These are phyloP conservation scores for Cyberlindnera xishuangbannaensis DNA, from an alignment of 805 yeast genomes.

Conservation along the genomic window DNA sequence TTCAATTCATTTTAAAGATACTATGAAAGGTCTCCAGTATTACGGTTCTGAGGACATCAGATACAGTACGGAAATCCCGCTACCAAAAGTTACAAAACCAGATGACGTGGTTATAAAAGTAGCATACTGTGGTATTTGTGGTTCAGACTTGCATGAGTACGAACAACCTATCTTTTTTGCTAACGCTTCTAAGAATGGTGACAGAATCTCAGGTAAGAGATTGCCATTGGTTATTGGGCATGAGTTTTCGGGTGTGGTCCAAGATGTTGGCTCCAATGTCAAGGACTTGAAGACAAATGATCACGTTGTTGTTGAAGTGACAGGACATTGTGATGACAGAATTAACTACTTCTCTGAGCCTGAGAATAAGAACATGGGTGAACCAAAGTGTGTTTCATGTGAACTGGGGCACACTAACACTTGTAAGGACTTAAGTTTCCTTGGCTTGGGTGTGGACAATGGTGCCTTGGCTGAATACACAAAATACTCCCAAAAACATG, in stretches of 20 bases:
- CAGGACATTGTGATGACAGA: conserved; percentile 38
- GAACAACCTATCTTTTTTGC: conserved; percentile 57
- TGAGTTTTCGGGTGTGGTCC: conserved; percentile 56
- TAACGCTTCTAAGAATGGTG: conserved; percentile 34
- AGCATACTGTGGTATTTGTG: conserved; percentile 52
- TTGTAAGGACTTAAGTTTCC: conserved; percentile 37
- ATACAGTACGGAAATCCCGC: conserved; percentile 27
- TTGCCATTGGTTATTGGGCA: conserved; percentile 56
- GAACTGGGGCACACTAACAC: conserved; percentile 38
- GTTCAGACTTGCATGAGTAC: conserved; percentile 56
- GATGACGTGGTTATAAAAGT: conserved; percentile 40
- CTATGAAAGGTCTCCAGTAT: conserved; percentile 30
- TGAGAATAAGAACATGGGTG: conserved; percentile 16
- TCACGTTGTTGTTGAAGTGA: conserved; percentile 48
- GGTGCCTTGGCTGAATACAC: conserved; percentile 43
- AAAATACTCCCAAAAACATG: conserved; percentile 34
- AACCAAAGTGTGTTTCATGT: conserved; percentile 40
- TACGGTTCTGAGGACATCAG: conserved; percentile 34
- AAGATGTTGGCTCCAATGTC: conserved; percentile 45
- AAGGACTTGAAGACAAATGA: conserved; percentile 46
- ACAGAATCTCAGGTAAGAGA: conserved; percentile 28
- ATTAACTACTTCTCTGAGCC: conserved; percentile 24
- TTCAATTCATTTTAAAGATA: not conserved
- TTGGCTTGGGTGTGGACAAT: conserved; percentile 45
- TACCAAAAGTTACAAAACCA: conserved; percentile 31